Percentiles rank a stretch among this genome's conserved stretches.
Evolutionary conservation across 805 yeast species (phyloP).

Genomic region (Metschnikowia vanudenii): DNA sequence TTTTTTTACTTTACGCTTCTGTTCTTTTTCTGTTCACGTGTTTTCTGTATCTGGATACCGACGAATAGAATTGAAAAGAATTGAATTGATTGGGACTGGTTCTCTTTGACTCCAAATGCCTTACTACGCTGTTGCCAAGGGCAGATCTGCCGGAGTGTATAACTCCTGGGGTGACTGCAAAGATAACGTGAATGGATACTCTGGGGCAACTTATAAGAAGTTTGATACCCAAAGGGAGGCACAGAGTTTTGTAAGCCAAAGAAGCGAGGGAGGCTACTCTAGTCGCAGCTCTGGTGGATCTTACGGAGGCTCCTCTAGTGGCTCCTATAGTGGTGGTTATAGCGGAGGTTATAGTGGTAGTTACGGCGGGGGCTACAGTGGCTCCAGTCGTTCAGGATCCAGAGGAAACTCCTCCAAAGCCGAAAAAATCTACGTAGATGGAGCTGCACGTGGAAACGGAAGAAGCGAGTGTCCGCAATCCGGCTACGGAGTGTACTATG

Average conservation of each 20-base stretch:
- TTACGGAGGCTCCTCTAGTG: conserved; percentile 2
- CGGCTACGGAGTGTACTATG: conserved; percentile 80
- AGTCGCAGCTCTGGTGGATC: conserved; percentile 1
- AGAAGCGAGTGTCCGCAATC: conserved; percentile 33
- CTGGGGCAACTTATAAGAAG: conserved; percentile 56
- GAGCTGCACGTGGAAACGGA: conserved; percentile 69
- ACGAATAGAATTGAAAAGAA: too few relatives aligned
- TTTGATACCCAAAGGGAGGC: conserved; percentile 54
- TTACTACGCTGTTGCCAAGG: conserved; percentile 40
- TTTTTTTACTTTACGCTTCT: too few relatives aligned
- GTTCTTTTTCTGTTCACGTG: too few relatives aligned
- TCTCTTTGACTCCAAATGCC: conserved; percentile 5
- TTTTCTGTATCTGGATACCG: too few relatives aligned
- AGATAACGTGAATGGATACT: conserved; percentile 51
- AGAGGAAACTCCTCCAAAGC: conserved; percentile 1
- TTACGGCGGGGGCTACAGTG: not conserved
- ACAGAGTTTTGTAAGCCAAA: conserved; percentile 30
- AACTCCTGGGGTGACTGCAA: conserved; percentile 57
- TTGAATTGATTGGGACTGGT: too few relatives aligned
- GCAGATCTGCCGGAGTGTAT: conserved; percentile 52
- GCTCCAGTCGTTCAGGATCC: too few relatives aligned
- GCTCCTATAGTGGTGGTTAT: not conserved
- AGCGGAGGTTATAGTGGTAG: conserved; percentile 3
- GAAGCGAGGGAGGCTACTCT: conserved; percentile 2
- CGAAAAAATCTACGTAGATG: conserved; percentile 64